Evolutionary conservation across 805 yeast species (phyloP), one percentile per base, ranked within the genome.

Genomic region (Ogataea methanolica): DNA sequence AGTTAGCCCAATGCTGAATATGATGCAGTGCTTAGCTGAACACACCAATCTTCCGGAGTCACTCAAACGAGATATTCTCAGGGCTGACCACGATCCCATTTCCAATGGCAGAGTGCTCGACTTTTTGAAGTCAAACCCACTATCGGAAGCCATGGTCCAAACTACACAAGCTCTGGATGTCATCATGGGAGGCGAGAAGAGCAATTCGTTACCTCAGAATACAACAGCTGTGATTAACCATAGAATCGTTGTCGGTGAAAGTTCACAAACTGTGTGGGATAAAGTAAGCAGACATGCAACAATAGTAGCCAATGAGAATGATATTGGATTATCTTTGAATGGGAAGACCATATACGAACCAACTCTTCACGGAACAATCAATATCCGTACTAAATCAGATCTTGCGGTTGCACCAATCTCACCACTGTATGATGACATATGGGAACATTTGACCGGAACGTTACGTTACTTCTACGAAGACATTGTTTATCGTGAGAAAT

Each of bases 121-220:
- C 23, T 69, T 42, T 48, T 60, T 59, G 46, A 51, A 50, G 12
- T 40, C 49, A 6, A 56, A 60, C 26, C 49, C 47, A n/a, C 41
- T 46, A 33, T 48, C 54, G 35, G 65, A 70, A 48, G 78, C 73
- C 51, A 61, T 76, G 43, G 65, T 83, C 22, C 69, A 74, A 45
- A 83, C 90, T 0, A 74, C 88, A 6, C 86, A 81, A 61, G 83
- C 89, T 0, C 69, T 77, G 34, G 88, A 83, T 58, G 72, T 82
- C 26, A 70, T 86, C 45, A 61, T 67, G 12, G 92, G 91, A 23
- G 94, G 92, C 22, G 74, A 79, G 42, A 86, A 85, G 63, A 70
- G 81, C 36, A 86, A 86, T 56, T 89, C 91, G 0, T 66, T 85
- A 42, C 92, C 94, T 2, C 92, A 85, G 59, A 65, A 70, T 35